These are phyloP conservation scores for Hypoxylon sp. DNA, from an alignment of 2,329 filamentous ascomycete genomes.

Conservation along the genomic window DNA sequence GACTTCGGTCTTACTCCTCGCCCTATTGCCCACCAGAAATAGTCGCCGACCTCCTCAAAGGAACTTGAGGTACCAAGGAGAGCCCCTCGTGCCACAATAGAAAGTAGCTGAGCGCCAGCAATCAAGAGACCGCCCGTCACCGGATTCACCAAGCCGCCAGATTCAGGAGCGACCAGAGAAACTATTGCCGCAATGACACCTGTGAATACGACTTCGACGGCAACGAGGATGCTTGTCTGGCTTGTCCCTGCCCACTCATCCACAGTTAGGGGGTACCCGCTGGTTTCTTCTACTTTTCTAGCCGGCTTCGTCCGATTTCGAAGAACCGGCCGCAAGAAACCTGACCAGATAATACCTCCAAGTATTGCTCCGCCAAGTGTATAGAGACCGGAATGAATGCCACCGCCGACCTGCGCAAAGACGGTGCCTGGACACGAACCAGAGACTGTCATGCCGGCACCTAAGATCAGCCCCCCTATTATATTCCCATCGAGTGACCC, in stretches of 20 bases:
- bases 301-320: slow-evolving; percentile 50
- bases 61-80: slow-evolving; percentile 73
- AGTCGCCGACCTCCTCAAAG: slow-evolving; percentile 73
- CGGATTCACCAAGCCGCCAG: slow-evolving; percentile 60
- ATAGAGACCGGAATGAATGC: slow-evolving; percentile 66
- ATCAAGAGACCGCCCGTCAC: slow-evolving; percentile 72
- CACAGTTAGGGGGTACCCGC: slow-evolving; percentile 52
- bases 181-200: slow-evolving; percentile 59
- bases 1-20: slow-evolving; percentile 55
- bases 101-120: slow-evolving; percentile 70
- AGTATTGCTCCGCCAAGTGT: slow-evolving; percentile 68
- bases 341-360: slow-evolving; percentile 69
- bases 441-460: slow-evolving; percentile 76
- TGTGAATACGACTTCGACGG: slow-evolving; percentile 61
- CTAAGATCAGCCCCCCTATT: slow-evolving; percentile 73
- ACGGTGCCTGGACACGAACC: slow-evolving; percentile 77
- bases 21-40: slow-evolving; percentile 63
- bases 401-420: slow-evolving; percentile 71
- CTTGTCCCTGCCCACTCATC: slow-evolving; percentile 61
- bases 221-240: slow-evolving; percentile 56
- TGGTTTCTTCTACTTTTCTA: slow-evolving; percentile 34
- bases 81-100: slow-evolving; percentile 66
- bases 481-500: slow-evolving; percentile 74
- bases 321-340: slow-evolving; percentile 58
- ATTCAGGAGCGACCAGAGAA: slow-evolving; percentile 53